A percentile compares a stretch with the other conserved stretches of the same genome.
phyloP scores from a whole-genome alignment of 2,329 filamentous ascomycete species.

The Hymenoscyphus fructigenus region DNA sequence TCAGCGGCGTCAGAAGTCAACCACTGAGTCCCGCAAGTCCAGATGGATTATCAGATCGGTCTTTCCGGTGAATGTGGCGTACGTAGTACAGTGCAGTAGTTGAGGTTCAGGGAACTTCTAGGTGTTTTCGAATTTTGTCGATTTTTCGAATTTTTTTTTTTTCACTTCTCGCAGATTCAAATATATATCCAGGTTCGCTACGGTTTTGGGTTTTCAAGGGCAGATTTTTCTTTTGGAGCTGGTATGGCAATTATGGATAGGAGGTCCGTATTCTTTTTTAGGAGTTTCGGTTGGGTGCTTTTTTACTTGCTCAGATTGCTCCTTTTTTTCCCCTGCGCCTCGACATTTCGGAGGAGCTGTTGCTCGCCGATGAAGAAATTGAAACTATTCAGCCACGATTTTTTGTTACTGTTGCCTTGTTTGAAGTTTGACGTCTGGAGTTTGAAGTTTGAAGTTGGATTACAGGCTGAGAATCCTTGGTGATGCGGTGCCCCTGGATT shows the following conservation, averaged over 20 bases:
- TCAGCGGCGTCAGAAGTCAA: constrained; percentile 57
- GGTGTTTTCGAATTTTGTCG: neutral
- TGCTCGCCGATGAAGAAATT: neutral
- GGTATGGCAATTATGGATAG: neutral
- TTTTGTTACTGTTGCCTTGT: neutral
- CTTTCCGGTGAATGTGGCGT: constrained; percentile 25
- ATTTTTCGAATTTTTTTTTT: neutral
- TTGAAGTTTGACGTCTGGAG: neutral
- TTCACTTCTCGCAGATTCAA: neutral
- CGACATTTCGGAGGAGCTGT: neutral
- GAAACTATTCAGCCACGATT: neutral
- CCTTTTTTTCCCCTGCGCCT: neutral
- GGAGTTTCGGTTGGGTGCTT: neutral
- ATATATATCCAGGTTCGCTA: constrained; percentile 2
- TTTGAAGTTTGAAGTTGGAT: neutral
- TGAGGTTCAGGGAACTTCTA: neutral
- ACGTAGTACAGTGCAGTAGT: neutral
- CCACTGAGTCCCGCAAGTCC: constrained; percentile 58
- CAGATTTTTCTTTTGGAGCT: neutral
- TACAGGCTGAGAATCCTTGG: neutral
- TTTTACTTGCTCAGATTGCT: neutral
- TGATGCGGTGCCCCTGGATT: neutral
- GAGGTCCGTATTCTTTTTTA: neutral
- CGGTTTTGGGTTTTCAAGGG: neutral
- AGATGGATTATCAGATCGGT: constrained; percentile 31